Evolutionary conservation across 371 early-diverging fungal genomes (phyloP).

Genomic region (Mucor piriformis): DNA sequence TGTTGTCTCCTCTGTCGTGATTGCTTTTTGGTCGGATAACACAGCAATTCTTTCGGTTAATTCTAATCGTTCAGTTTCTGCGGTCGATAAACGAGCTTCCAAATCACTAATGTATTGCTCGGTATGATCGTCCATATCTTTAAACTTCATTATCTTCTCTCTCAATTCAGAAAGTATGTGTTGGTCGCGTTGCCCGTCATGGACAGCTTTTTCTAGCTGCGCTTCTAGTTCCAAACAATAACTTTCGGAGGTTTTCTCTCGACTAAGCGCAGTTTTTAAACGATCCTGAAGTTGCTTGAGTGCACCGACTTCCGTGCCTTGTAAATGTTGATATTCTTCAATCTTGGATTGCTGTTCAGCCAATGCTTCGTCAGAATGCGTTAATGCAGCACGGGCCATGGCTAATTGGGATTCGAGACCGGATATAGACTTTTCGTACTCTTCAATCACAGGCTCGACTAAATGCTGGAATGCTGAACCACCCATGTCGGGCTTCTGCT

Average conservation of each 20-base stretch:
- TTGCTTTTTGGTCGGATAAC: background rate
- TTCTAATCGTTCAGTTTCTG: conserved; percentile 15
- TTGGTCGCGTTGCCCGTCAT: conserved; percentile 22
- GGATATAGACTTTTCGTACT: conserved; percentile 66
- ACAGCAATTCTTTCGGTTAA: conserved; percentile 8
- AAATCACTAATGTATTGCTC: conserved; percentile 53
- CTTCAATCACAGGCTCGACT: conserved; percentile 71
- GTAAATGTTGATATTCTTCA: conserved; percentile 29
- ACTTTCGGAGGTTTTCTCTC: conserved; percentile 26
- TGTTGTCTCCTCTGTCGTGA: background rate
- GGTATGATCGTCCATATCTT: conserved; percentile 47
- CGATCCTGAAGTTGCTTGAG: conserved; percentile 30
- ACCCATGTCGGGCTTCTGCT: conserved; percentile 1
- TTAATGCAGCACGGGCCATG: conserved; percentile 55
- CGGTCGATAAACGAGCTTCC: conserved; percentile 32
- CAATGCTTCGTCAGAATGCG: conserved; percentile 50
- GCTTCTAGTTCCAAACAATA: conserved; percentile 19
- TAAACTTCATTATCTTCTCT: conserved; percentile 40
- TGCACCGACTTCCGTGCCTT: conserved; percentile 15
- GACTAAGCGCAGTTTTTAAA: conserved; percentile 28
- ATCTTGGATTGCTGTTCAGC: conserved; percentile 54
- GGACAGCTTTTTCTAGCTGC: conserved; percentile 15
- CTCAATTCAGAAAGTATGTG: conserved; percentile 37
- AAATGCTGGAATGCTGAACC: conserved; percentile 55
- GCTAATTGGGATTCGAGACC: conserved; percentile 61